Evolutionary conservation across 371 early-diverging fungal genomes (phyloP).

Genomic region (Mucor lusitanicus): DNA sequence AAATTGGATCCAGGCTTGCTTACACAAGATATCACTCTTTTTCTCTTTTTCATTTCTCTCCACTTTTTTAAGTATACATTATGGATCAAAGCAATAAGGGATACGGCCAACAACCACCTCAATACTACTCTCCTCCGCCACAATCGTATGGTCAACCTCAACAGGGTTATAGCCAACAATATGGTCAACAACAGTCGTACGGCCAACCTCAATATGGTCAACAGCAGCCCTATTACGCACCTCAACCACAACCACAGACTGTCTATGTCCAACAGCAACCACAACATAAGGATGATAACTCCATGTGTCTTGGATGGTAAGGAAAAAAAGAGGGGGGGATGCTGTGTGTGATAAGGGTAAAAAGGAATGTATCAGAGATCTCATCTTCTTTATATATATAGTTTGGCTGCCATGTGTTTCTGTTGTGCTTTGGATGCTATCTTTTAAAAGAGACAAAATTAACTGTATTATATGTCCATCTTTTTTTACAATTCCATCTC

Average conservation of each 20-base stretch:
- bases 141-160: conserved; percentile 4
- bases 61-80: not conserved
- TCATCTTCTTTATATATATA: conserved; percentile 3
- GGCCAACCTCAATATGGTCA: conserved; percentile 11
- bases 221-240: conserved; percentile 26
- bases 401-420: conserved; percentile 47
- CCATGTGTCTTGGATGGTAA: conserved; percentile 48
- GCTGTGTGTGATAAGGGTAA: not conserved
- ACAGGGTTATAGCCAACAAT: conserved; percentile 2
- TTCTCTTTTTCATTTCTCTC: not conserved
- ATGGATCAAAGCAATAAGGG: conserved; percentile 30
- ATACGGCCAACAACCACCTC: conserved; percentile 21
- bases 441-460: conserved; percentile 10
- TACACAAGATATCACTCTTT: not conserved
- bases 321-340: not conserved
- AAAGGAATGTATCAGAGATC: not conserved
- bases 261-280: conserved; percentile 36
- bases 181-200: conserved; percentile 12
- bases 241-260: conserved; percentile 28
- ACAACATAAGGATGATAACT: conserved; percentile 23
- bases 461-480: not conserved
- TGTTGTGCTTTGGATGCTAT: conserved; percentile 48
- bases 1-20: not conserved
- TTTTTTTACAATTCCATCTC: too few relatives aligned
- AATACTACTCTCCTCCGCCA: conserved; percentile 26